A percentile compares a stretch with the other conserved stretches of the same genome.
phyloP scores from a whole-genome alignment of 495 filamentous ascomycete genomes.

The Penicillium daleae region DNA sequence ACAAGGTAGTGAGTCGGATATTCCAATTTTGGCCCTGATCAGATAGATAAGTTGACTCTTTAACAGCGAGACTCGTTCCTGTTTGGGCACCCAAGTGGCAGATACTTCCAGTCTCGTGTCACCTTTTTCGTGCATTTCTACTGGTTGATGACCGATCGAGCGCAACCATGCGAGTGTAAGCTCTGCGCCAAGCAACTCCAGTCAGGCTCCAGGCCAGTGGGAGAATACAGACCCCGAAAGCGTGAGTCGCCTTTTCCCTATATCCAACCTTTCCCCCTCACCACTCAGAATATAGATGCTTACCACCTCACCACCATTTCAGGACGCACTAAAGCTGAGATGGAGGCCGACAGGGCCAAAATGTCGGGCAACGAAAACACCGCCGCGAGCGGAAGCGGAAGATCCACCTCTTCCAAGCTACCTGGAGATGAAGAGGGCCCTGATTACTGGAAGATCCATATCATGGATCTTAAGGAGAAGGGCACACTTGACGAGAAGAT shows the following conservation, averaged over 20 bases:
- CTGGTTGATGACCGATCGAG: slow-evolving; percentile 54
- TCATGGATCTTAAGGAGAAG: slow-evolving; percentile 50
- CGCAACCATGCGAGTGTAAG: slow-evolving; percentile 40
- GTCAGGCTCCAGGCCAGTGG: slow-evolving; percentile 8
- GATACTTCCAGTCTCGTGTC: slow-evolving; percentile 53
- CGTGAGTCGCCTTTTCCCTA: slow-evolving; percentile 18
- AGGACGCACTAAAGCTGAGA: slow-evolving; percentile 27
- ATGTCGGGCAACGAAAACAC: not conserved
- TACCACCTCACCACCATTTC: slow-evolving; percentile 7
- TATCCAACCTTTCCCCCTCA: not conserved
- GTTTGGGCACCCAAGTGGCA: slow-evolving; percentile 58
- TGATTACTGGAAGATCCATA: slow-evolving; percentile 54
- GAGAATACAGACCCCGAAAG: slow-evolving; percentile 20
- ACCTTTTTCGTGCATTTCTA: slow-evolving; percentile 63
- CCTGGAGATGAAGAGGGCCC: slow-evolving; percentile 49
- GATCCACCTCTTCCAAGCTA: not conserved
- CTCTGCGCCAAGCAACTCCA: slow-evolving; percentile 35
- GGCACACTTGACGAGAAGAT: slow-evolving; percentile 47
- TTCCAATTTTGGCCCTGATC: slow-evolving; percentile 1
- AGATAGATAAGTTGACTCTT: not conserved
- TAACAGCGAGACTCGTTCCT: slow-evolving; percentile 54
- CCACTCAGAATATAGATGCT: too few species aligned
- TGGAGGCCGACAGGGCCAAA: slow-evolving; percentile 15
- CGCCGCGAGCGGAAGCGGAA: too few species aligned
- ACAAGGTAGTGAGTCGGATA: slow-evolving; percentile 36